Evolutionary conservation across 1,139 yeast genomes (phyloP).

Genomic region (Yamadazyma epiphylla): DNA sequence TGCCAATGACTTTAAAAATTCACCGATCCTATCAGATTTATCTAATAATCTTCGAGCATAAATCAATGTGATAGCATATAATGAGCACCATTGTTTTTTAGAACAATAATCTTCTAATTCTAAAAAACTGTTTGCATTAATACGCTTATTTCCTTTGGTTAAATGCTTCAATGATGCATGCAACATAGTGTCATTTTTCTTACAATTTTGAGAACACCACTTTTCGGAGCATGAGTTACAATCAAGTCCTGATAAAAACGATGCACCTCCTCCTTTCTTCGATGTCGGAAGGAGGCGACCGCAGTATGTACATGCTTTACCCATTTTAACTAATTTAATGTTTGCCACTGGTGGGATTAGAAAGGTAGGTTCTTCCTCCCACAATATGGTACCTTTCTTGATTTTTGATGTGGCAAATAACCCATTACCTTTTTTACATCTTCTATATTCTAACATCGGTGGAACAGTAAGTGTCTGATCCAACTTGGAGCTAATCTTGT

Average conservation of each 20-base stretch:
- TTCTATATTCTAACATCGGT: background rate
- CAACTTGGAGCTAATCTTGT: background rate
- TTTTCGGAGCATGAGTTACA: slow-evolving; percentile 64
- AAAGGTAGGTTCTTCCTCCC: slow-evolving; percentile 63
- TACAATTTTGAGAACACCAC: slow-evolving; percentile 73
- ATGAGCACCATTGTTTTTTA: slow-evolving; percentile 66
- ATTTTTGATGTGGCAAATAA: slow-evolving; percentile 43
- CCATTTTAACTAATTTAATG: slow-evolving; percentile 54
- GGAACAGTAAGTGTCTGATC: slow-evolving; percentile 16
- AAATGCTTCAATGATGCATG: slow-evolving; percentile 64
- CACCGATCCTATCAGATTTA: slow-evolving; percentile 33
- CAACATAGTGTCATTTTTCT: slow-evolving; percentile 44
- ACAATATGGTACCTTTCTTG: slow-evolving; percentile 48
- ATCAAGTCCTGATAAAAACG: slow-evolving; percentile 52
- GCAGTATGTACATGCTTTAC: slow-evolving; percentile 79
- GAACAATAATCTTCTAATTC: slow-evolving; percentile 59
- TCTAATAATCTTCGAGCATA: slow-evolving; percentile 49
- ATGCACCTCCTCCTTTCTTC: slow-evolving; percentile 20
- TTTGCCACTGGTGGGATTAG: slow-evolving; percentile 72
- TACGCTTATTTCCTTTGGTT: slow-evolving; percentile 25
- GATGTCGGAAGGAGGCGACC: slow-evolving; percentile 49
- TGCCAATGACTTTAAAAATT: slow-evolving; percentile 62
- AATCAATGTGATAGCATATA: slow-evolving; percentile 60
- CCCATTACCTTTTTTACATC: slow-evolving; percentile 38
- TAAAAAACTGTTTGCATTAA: slow-evolving; percentile 49